Percentiles rank a stretch among this genome's conserved stretches.
These are phyloP conservation scores for Talaromyces albobiverticillius DNA, from an alignment of 2,329 filamentous ascomycete genomes.

Conservation along the genomic window DNA sequence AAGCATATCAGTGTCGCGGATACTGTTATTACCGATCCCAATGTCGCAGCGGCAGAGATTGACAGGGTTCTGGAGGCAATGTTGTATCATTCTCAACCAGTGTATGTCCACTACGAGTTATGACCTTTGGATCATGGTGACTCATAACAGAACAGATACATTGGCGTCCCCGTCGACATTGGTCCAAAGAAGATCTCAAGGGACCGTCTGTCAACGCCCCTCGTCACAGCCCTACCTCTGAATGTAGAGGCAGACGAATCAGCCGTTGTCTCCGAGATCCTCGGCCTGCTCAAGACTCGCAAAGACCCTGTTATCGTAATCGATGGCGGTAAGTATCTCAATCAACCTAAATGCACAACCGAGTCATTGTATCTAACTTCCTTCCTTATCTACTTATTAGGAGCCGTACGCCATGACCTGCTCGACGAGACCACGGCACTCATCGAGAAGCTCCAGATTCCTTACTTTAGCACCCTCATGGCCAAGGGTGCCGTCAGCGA, in stretches of 20 bases:
- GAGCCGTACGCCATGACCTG: background rate
- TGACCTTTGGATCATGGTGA: too few relatives aligned
- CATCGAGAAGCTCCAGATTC: constrained; percentile 1
- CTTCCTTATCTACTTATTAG: background rate
- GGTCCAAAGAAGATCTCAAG: background rate
- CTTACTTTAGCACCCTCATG: constrained; percentile 10
- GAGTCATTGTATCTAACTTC: too few relatives aligned
- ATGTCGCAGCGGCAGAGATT: constrained; percentile 23
- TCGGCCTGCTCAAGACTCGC: background rate
- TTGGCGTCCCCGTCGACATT: constrained; percentile 11
- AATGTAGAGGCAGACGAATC: background rate
- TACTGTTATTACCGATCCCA: constrained; percentile 20
- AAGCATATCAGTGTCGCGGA: constrained; percentile 24
- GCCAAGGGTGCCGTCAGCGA: constrained; percentile 6
- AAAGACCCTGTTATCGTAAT: background rate
- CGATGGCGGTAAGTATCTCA: constrained; percentile 5
- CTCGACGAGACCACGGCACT: background rate
- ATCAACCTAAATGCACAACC: too few relatives aligned
- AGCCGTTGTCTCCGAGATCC: background rate
- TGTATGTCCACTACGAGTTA: background rate
- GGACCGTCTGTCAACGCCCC: background rate
- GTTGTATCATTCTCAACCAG: constrained; percentile 7
- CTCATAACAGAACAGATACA: background rate
- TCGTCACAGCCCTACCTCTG: background rate
- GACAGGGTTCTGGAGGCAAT: constrained; percentile 22